Conservation (phyloP, 129 eudicot species). For the Dittrichia graveolens region DNA sequence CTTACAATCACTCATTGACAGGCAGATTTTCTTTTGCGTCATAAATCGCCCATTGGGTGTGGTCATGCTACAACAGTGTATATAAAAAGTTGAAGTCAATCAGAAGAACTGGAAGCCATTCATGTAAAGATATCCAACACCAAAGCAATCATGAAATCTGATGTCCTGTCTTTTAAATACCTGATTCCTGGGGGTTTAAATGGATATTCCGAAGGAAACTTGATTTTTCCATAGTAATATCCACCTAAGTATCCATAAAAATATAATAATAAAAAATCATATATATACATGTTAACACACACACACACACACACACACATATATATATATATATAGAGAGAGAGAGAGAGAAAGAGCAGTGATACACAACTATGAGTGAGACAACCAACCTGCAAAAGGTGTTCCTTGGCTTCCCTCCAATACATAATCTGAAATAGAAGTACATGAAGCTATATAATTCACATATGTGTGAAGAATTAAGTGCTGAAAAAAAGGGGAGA, state of each 20-base stretch:
- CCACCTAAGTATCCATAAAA: conserved; percentile 55
- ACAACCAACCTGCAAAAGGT: conserved; percentile 84
- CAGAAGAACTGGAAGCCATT: conserved; percentile 9
- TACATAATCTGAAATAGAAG: conserved; percentile 76
- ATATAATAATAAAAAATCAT: background rate
- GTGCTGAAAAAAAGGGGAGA: background rate
- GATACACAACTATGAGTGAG: background rate
- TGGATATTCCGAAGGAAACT: conserved; percentile 94
- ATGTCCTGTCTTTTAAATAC: conserved; percentile 34
- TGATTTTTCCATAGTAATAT: conserved; percentile 94
- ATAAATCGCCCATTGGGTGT: conserved; percentile 97
- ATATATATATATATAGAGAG: too few relatives aligned
- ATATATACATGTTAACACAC: too few relatives aligned
- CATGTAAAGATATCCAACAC: background rate
- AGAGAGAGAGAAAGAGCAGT: too few relatives aligned
- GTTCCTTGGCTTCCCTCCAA: conserved; percentile 96
- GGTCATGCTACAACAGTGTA: conserved; percentile 69
- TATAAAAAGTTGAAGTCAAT: conserved; percentile 7
- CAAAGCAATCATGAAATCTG: conserved; percentile 8
- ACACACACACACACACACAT: too few relatives aligned
- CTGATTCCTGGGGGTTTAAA: conserved; percentile 96
- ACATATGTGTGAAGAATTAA: conserved; percentile 11
- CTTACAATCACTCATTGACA: conserved; percentile 99
- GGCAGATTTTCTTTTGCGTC: conserved; percentile 90
- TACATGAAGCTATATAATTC: background rate